Base-by-base conservation (phyloP, 345 rosid genomes). In the Crucihimalaya himalaica region DNA sequence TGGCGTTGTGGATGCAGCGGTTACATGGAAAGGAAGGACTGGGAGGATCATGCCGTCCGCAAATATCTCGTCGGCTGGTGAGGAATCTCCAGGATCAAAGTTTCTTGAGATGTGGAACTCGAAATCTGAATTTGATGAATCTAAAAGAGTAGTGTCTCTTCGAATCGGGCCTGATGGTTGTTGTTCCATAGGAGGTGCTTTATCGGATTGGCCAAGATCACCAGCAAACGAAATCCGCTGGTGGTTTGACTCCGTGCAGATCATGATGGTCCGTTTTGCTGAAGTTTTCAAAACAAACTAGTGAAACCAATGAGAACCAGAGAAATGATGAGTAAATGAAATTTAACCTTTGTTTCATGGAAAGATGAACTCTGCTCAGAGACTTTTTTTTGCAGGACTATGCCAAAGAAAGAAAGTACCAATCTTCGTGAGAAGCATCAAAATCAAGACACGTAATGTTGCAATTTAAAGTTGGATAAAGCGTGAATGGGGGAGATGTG, bases 11-110 rank as follows among this genome's bases (percentile, higher is more conserved):
- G 66, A 46, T 11, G 47, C 11, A 3, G 45, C 9, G n/a, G 61
- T 72, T 15, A 55, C 71, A 18, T 77, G 89, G 64, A 80, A 58
- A 35, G 78, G 75, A 50, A 54, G 81, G 53, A 79, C 55, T 0
- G 98, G 95, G 69, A 87, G 89, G 82, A 93, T 87, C 84, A 87
- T 85, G 3, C 97, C 97, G 15, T 87, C 85, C 0, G 87, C 83
- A 52, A 93, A 93, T 50, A 93, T 82, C 71, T 89, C 93, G 1
- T 90, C 97, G 4, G 98, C 98, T 12, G 87, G 80, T 43, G 84
- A 87, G 43, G 88, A 84, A 58, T 83, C 71, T 51, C 23, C 67
- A 3, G 73, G 85, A 12, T 74, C 82, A 5, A 68, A 71, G 77
- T 73, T 76, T 66, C 81, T 78, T 45, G 81, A 78, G 40, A 72